These are phyloP conservation scores for Skeletonema costatum DNA, from an alignment of 108 stramenopile genomes.

Conservation along the genomic window DNA sequence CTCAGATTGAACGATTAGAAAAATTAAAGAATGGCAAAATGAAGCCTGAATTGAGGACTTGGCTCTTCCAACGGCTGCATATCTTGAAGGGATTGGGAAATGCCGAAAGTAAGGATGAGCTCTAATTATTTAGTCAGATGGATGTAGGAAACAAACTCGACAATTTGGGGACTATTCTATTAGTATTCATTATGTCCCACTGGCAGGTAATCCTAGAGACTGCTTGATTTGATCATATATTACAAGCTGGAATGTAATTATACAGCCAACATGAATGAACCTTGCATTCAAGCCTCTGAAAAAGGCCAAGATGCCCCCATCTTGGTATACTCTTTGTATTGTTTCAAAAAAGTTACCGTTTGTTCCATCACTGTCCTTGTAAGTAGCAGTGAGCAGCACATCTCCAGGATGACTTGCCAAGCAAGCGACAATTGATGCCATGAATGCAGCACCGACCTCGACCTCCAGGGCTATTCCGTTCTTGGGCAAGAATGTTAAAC, in stretches of 20 bases:
- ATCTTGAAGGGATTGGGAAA: slow-evolving; percentile 34
- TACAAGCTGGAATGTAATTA: slow-evolving; percentile 70
- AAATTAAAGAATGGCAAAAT: slow-evolving; percentile 45
- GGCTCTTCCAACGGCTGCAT: slow-evolving; percentile 46
- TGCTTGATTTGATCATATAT: slow-evolving; percentile 69
- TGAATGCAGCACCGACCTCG: slow-evolving; percentile 47
- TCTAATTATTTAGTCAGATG: neutral
- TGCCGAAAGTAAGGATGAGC: slow-evolving; percentile 29
- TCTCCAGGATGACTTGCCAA: slow-evolving; percentile 69
- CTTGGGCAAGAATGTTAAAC: slow-evolving; percentile 14
- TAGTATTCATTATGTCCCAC: slow-evolving; percentile 30
- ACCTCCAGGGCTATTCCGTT: slow-evolving; percentile 34
- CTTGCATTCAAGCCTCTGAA: slow-evolving; percentile 53
- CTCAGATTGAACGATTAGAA: slow-evolving; percentile 45
- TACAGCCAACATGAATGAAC: slow-evolving; percentile 64
- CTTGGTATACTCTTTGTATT: slow-evolving; percentile 22
- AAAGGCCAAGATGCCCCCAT: slow-evolving; percentile 42
- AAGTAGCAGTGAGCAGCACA: slow-evolving; percentile 59
- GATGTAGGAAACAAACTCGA: too few species aligned
- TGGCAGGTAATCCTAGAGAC: slow-evolving; percentile 59
- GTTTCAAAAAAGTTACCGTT: slow-evolving; percentile 19
- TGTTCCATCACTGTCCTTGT: slow-evolving; percentile 28
- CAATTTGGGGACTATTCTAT: neutral
- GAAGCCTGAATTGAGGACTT: slow-evolving; percentile 52
- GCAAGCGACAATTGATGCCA: slow-evolving; percentile 63